Base-by-base conservation (phyloP, 2,329 filamentous ascomycete species). In the Hypoxylon sp. region DNA sequence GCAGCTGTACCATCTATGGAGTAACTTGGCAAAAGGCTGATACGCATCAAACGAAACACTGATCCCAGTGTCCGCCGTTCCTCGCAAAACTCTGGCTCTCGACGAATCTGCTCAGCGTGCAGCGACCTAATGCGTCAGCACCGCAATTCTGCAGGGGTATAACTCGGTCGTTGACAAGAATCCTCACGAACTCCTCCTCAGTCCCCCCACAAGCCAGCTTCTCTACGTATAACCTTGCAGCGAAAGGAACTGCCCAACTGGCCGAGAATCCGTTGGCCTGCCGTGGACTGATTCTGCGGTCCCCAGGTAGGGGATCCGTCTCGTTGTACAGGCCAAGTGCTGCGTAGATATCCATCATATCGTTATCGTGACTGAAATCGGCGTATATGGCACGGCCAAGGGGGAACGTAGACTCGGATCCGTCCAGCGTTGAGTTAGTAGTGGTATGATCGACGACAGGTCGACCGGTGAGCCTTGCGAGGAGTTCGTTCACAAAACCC, bases 331-430 rank as follows among this genome's bases (percentile, higher is more conserved):
- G 80, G 0, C 93, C 92, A 68, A 97, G 75, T 0, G 93, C 93
- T 4, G 88, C 88, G 74, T 91, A 91, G 5, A 96, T 87, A 6
- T 86, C 85, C 28, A 87, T 87, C 88, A 97, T 93, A 74, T 91
- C 89, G 77, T 96, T 97, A 78, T 97, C 94, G 78, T 97, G 94
- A 67, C 89, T 92, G 75, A 97, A 97, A 78, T 97, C 94, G 0
- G 93, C 93, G 74, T 96, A 97, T 1, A 97, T 79, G 9, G 80
- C 80, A 44, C 81, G 78, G 65, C 85, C 83, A 0, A 97, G 80
- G 0, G 94, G 93, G 73, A 97, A 97, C 0, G 91, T 94, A 5
- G 78, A 75, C 0, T 85, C 79, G 61, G 88, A 82, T 4, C 80
- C 80, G 75, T 96, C 92, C 0, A 97, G 84, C 0, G 93, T 97